A percentile compares a stretch with the other conserved stretches of the same genome.
Conservation (phyloP, 202 grass and related monocot genomes). For the Hordeum pubiflorum region DNA sequence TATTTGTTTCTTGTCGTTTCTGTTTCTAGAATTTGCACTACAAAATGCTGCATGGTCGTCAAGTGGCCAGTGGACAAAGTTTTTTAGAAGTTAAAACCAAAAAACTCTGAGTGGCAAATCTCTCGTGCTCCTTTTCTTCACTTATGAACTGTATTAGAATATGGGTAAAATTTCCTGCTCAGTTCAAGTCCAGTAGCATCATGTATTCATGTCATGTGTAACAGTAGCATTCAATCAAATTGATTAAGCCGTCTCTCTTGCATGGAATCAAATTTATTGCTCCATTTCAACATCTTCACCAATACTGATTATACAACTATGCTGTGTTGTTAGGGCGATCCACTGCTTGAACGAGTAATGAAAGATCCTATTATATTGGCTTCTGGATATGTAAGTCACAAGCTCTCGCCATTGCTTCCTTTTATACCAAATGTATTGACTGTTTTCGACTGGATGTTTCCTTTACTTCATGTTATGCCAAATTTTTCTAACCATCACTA, state of each 20-base stretch:
- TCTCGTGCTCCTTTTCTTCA: neutral
- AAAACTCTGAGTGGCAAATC: neutral
- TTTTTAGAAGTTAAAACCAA: neutral
- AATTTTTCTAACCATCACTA: neutral
- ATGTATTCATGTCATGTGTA: neutral
- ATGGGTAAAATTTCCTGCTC: neutral
- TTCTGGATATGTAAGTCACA: slow-evolving; percentile 41
- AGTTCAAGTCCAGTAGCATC: neutral
- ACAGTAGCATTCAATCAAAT: neutral
- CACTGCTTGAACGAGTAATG: slow-evolving; percentile 6
- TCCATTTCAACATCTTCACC: neutral
- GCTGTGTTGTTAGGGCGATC: slow-evolving; percentile 23
- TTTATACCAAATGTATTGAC: neutral
- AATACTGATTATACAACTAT: slow-evolving; percentile 13
- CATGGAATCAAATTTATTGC: neutral
- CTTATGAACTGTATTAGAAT: neutral
- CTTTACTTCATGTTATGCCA: neutral
- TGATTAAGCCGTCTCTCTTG: neutral
- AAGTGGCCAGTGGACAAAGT: neutral
- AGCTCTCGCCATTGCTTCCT: neutral
- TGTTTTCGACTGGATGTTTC: neutral
- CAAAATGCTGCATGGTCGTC: neutral
- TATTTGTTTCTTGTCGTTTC: neutral
- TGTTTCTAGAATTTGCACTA: neutral
- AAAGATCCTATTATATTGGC: slow-evolving; percentile 30